A percentile compares a stretch with the other conserved stretches of the same genome.
These are phyloP conservation scores for Trypanosoma avium DNA, from an alignment of 208 protist species.

Conservation along the genomic window DNA sequence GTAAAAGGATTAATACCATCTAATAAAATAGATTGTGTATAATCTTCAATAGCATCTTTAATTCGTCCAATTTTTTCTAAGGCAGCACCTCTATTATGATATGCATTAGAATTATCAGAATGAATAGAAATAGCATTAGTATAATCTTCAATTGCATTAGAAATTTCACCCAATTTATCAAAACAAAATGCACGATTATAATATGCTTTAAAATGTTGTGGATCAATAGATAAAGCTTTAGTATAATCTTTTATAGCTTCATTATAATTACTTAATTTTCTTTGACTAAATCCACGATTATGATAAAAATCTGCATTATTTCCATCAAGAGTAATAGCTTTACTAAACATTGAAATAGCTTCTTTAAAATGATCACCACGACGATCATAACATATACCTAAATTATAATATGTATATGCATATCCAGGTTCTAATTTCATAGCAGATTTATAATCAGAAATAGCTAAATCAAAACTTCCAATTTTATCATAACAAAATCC, in stretches of 20 bases:
- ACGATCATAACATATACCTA: slow-evolving; percentile 84
- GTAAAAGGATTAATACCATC: slow-evolving; percentile 61
- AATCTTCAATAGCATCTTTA: slow-evolving; percentile 77
- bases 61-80: slow-evolving; percentile 65
- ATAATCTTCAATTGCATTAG: slow-evolving; percentile 75
- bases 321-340: slow-evolving; percentile 66
- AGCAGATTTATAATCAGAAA: slow-evolving; percentile 76
- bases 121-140: slow-evolving; percentile 71
- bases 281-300: slow-evolving; percentile 76
- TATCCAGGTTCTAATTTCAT: slow-evolving; percentile 70
- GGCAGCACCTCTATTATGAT: slow-evolving; percentile 83
- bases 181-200: slow-evolving; percentile 93
- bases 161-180: slow-evolving; percentile 69
- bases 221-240: slow-evolving; percentile 58
- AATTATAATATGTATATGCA: slow-evolving; percentile 89
- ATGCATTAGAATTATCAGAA: slow-evolving; percentile 64
- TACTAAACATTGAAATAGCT: slow-evolving; percentile 66
- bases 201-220: slow-evolving; percentile 88
- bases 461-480: slow-evolving; percentile 54
- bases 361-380: slow-evolving; percentile 40
- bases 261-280: slow-evolving; percentile 51
- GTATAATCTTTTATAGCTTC: slow-evolving; percentile 72
- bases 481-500: slow-evolving; percentile 81
- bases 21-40: slow-evolving; percentile 52
- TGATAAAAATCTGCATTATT: slow-evolving; percentile 77